These are phyloP conservation scores for Plasmodium vivax DNA, from an alignment of 169 alveolate species.

Conservation along the genomic window DNA sequence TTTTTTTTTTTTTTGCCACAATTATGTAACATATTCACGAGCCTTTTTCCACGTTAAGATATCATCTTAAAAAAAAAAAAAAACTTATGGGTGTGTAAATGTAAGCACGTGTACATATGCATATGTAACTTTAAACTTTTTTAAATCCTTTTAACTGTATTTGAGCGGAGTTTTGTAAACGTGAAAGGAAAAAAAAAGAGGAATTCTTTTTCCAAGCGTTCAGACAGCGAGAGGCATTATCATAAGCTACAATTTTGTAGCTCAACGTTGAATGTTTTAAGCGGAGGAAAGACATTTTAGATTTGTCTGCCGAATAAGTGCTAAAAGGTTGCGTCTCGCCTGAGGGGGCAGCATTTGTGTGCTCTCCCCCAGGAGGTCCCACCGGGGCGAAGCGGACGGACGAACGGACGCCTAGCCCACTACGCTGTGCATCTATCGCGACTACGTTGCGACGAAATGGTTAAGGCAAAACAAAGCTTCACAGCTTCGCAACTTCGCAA, in stretches of 20 bases:
- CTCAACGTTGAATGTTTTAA: not conserved
- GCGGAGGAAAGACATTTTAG: not conserved
- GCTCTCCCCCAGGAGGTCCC: not conserved
- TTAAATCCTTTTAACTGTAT: not conserved
- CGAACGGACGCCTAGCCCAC: not conserved
- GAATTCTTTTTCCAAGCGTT: not conserved
- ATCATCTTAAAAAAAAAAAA: not conserved
- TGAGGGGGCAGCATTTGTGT: not conserved
- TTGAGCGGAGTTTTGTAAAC: not conserved
- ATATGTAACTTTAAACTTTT: not conserved
- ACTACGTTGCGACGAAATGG: not conserved
- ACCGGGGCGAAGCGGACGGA: not conserved
- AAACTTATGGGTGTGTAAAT: not conserved
- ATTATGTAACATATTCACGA: not conserved
- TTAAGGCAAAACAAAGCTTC: not conserved
- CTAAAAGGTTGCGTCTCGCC: not conserved
- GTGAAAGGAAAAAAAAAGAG: not conserved
- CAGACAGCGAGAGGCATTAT: not conserved
- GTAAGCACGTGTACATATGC: not conserved
- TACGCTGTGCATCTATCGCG: not conserved
- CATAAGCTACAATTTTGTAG: not conserved
- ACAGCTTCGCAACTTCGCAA: not conserved
- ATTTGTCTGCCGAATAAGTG: not conserved
- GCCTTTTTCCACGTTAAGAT: not conserved
- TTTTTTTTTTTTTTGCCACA: not conserved